phyloP scores from a whole-genome alignment of 306 rosid genomes.

The Adenanthera pavonina region DNA sequence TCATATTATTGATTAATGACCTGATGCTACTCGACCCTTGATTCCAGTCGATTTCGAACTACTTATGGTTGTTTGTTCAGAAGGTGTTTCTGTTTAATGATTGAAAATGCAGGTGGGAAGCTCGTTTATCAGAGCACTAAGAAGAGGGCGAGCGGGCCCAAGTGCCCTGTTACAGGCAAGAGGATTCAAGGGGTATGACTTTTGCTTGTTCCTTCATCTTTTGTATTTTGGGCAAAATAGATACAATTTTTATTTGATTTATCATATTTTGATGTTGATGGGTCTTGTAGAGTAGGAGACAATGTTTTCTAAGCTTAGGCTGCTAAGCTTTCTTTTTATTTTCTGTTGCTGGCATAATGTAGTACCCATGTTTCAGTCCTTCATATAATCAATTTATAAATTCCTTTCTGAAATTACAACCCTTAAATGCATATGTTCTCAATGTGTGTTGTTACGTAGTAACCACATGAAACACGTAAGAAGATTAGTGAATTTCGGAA shows the following conservation, averaged over 20 bases:
- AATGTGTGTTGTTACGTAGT: not conserved
- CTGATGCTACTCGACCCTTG: not conserved
- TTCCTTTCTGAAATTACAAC: not conserved
- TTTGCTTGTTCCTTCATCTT: not conserved
- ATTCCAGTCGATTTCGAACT: not conserved
- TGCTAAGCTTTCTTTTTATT: not conserved
- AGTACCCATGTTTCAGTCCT: not conserved
- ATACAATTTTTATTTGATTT: not conserved
- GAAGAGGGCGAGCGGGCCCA: conserved; percentile 83
- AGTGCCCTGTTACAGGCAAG: conserved; percentile 84
- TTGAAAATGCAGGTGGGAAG: conserved; percentile 61
- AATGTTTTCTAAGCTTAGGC: not conserved
- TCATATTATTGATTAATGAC: not conserved
- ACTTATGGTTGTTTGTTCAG: not conserved
- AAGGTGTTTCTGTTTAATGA: not conserved
- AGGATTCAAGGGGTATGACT: conserved; percentile 72
- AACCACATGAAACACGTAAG: not conserved
- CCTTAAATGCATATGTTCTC: not conserved
- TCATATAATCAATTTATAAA: not conserved
- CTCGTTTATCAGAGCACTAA: conserved; percentile 75
- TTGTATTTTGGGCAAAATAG: not conserved
- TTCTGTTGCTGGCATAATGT: not conserved
- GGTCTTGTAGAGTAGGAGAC: not conserved
- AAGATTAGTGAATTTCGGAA: not conserved
- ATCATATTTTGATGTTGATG: not conserved